Percentiles rank a stretch among this genome's conserved stretches.
These are phyloP conservation scores for Neoboletus magnificus DNA, from an alignment of 768 basidiomycete genomes.

Conservation along the genomic window DNA sequence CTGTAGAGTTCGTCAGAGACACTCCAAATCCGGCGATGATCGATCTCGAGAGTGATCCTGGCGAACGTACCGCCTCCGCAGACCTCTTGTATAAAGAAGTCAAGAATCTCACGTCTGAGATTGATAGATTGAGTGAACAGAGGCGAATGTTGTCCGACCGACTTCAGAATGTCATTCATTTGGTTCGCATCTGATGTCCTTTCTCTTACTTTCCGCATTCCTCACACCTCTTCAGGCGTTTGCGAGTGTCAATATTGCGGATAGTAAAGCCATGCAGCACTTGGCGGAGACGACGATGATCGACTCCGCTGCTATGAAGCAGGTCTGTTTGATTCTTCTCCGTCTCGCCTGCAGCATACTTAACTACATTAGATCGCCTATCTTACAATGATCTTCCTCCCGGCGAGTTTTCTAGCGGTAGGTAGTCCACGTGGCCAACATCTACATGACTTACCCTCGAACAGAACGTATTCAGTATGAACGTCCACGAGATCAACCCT, in stretches of 20 bases:
- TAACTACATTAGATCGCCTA: slow-evolving; percentile 38
- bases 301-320: slow-evolving; percentile 42
- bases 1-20: slow-evolving; percentile 45
- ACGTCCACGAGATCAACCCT: slow-evolving; percentile 30
- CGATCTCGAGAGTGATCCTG: slow-evolving; percentile 8
- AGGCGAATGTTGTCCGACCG: slow-evolving; percentile 32
- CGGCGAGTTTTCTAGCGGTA: slow-evolving; percentile 43
- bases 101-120: slow-evolving; percentile 46
- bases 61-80: slow-evolving; percentile 22
- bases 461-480: slow-evolving; percentile 33
- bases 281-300: slow-evolving; percentile 45
- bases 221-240: slow-evolving; percentile 44
- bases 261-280: slow-evolving; percentile 47
- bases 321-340: slow-evolving; percentile 14
- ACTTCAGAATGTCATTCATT: slow-evolving; percentile 33
- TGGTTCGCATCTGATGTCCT: slow-evolving; percentile 20
- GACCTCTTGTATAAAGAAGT: slow-evolving; percentile 46
- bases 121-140: slow-evolving; percentile 41
- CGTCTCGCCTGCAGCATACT: not conserved
- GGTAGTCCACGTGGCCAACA: not conserved
- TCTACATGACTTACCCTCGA: slow-evolving; percentile 12
- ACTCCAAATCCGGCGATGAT: slow-evolving; percentile 50
- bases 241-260: slow-evolving; percentile 52
- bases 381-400: slow-evolving; percentile 60
- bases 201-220: not conserved